Evolutionary conservation across 2,329 filamentous ascomycete genomes (phyloP).

Genomic region (Rhynchosporium graminicola): DNA sequence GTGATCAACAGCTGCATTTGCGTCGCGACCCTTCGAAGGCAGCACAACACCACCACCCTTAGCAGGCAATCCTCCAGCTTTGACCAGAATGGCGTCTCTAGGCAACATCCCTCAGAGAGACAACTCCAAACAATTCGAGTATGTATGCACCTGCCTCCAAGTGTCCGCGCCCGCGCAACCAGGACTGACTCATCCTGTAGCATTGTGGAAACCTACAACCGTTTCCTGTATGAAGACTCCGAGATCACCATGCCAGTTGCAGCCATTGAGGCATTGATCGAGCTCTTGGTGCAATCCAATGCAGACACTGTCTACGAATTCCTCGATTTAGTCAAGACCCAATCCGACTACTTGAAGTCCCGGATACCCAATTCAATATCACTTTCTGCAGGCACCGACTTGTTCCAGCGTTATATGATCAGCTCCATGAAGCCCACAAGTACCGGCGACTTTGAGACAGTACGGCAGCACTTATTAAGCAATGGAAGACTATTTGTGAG

Average conservation of each 20-base stretch:
- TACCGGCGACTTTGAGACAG: constrained; percentile 73
- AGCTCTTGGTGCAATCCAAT: constrained; percentile 76
- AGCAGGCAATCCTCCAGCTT: constrained; percentile 34
- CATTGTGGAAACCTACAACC: constrained; percentile 66
- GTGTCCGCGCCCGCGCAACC: too few species aligned
- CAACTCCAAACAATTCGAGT: constrained; percentile 37
- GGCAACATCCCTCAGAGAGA: constrained; percentile 33
- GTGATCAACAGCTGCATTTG: constrained; percentile 2
- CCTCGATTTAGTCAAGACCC: constrained; percentile 74
- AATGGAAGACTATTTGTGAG: constrained; percentile 87
- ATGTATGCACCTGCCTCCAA: constrained; percentile 10
- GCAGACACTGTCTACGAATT: constrained; percentile 92
- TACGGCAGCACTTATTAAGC: constrained; percentile 78
- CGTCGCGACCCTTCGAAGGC: constrained; percentile 30
- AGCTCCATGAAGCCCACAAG: constrained; percentile 57
- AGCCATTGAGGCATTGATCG: constrained; percentile 87
- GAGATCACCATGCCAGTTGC: constrained; percentile 95
- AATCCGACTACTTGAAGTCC: constrained; percentile 75
- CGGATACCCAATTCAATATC: constrained; percentile 87
- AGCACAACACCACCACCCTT: constrained; percentile 38
- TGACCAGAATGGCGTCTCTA: constrained; percentile 38
- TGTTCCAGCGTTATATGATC: constrained; percentile 93
- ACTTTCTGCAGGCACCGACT: constrained; percentile 87
- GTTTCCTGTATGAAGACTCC: constrained; percentile 66
- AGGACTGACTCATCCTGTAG: constrained; percentile 38